Percentiles rank a stretch among this genome's conserved stretches.
Conservation (phyloP, 345 rosid species). For the Viola odorata region DNA sequence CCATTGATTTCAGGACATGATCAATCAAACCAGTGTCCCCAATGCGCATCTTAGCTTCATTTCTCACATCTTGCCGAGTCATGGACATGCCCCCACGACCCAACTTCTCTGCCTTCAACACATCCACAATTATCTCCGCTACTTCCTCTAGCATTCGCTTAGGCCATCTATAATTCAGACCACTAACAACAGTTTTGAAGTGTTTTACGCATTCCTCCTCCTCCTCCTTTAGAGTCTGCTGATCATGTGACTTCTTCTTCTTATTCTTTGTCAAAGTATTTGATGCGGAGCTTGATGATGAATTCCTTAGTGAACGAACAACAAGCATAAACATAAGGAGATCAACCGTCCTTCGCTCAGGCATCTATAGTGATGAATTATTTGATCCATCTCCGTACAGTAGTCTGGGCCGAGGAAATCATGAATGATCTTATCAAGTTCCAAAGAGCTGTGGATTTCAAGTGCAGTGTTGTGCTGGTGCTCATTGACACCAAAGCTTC, state of each 20-base stretch:
- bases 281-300: conserved; percentile 4
- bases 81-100: conserved; percentile 38
- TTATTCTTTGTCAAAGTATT: conserved; percentile 15
- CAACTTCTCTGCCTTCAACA: conserved; percentile 47
- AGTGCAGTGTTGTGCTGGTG: conserved; percentile 49
- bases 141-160: conserved; percentile 64
- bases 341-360: conserved; percentile 59
- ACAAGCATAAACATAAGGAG: conserved; percentile 66
- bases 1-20: conserved; percentile 74
- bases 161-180: conserved; percentile 74
- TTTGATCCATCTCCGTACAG: conserved; percentile 33
- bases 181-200: conserved; percentile 30
- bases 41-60: conserved; percentile 78
- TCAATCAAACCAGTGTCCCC: conserved; percentile 91
- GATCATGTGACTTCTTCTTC: no score
- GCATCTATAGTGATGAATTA: conserved; percentile 46
- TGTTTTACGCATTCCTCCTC: conserved; percentile 21
- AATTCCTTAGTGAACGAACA: conserved; percentile 33
- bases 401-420: conserved; percentile 33
- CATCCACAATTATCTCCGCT: conserved; percentile 67
- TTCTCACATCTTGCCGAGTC: conserved; percentile 87
- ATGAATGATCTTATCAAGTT: conserved; percentile 40
- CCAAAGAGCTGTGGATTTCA: conserved; percentile 55
- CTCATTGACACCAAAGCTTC: conserved; percentile 73
- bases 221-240: conserved; percentile 28